Base-by-base conservation (phyloP, 176 grass and related monocot species). In the Urochloa ruziziensis region DNA sequence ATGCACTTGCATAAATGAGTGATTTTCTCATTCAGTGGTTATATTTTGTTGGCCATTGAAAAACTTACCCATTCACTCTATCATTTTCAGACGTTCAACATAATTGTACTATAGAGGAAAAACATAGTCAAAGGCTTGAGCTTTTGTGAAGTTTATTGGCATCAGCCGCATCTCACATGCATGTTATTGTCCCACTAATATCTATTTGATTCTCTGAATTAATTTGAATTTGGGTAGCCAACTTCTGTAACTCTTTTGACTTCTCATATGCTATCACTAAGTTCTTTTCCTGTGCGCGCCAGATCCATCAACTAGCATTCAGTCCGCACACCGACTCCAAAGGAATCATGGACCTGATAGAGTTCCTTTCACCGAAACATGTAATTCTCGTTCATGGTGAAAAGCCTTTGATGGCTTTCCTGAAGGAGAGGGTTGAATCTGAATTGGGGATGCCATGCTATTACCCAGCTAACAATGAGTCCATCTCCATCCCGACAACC, bases 311-410 rank as follows among this genome's bases (percentile, higher is more conserved):
- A 53, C 86, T 97, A 51, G 86, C 90, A 60, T 97, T 97, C 72
- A 97, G 94, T 48, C 89, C 91, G 27, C 94, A 97, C 77, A 97
- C 94, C 4, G 94, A 97, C 79, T 80, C 94, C 57, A 97, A 97
- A 87, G 94, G 94, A 66, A 97, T 97, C 74, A 97, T 97, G 94
- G 94, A 97, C 78, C 83, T 97, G 39, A 74, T 82, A 11, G 90
- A 93, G 44, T 98, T 91, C 87, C 90, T 98, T 48, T 93, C 91
- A n/a, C 95, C 92, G 19, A 86, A 84, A 27, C 88, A 98, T 86
- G 92, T 95, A 73, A 88, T 98, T 81, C 86, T 97, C 39, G 95
- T 95, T 59, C 95, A 98, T 54, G 95, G 95, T 15, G 92, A 97
- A 86, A 97, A 89, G 73, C 90, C 90, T 56, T 87, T 91, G 67